Percentiles rank a stretch among this genome's conserved stretches.
phyloP scores from a whole-genome alignment of 1,284 basidiomycete genomes.

The Leccinum subfulvum region DNA sequence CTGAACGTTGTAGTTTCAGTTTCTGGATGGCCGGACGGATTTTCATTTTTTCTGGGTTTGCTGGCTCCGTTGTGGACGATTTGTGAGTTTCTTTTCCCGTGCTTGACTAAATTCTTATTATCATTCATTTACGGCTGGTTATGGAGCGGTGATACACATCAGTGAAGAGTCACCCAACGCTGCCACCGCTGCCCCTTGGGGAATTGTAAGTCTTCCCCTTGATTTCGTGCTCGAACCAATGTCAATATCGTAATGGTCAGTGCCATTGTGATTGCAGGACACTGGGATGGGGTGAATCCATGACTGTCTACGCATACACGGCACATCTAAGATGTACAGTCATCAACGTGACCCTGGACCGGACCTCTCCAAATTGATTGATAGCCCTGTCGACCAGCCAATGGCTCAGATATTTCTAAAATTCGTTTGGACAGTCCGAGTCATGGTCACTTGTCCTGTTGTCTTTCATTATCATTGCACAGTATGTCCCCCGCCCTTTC shows the following conservation, averaged over 20 bases:
- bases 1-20: no score
- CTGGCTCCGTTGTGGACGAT: not conserved
- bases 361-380: not conserved
- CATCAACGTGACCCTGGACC: not conserved
- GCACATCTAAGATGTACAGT: not conserved
- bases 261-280: not conserved
- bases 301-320: not conserved
- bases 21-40: not conserved
- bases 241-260: not conserved
- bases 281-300: not conserved
- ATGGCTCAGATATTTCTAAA: not conserved
- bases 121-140: no score
- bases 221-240: not conserved
- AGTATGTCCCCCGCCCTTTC: slow-evolving; percentile 14
- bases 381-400: not conserved
- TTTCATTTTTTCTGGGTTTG: not conserved
- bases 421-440: not conserved
- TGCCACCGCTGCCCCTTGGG: not conserved
- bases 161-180: no score
- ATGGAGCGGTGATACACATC: no score
- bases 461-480: slow-evolving; percentile 25
- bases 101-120: no score
- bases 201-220: not conserved
- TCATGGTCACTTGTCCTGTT: slow-evolving; percentile 10
- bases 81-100: not conserved